Evolutionary conservation across 208 protist species (phyloP).

Genomic region (Trypanosoma cruzi): DNA sequence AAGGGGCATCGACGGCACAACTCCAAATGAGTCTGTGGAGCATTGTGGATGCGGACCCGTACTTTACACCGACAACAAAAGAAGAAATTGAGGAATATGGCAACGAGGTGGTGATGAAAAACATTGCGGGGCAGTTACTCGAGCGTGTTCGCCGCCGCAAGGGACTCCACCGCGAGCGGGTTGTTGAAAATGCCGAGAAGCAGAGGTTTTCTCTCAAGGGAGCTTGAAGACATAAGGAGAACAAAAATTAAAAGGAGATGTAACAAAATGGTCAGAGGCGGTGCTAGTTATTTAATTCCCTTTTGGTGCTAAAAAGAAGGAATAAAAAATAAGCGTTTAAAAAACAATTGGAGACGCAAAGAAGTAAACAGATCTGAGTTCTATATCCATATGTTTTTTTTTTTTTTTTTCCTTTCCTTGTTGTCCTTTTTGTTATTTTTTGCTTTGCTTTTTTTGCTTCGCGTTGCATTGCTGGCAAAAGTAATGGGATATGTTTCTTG

Average conservation of each 20-base stretch:
- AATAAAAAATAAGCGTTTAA: not conserved
- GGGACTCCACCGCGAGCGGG: constrained; percentile 78
- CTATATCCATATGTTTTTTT: not conserved
- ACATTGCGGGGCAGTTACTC: constrained; percentile 84
- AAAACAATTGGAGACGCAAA: not conserved
- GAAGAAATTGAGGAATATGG: constrained; percentile 97
- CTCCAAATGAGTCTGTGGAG: constrained; percentile 96
- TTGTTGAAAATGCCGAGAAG: constrained; percentile 89
- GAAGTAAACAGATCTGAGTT: not conserved
- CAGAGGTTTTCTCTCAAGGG: constrained; percentile 91
- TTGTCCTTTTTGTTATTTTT: not conserved
- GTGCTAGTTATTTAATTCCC: not conserved
- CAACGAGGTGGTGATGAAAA: constrained; percentile 86
- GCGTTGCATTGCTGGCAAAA: not conserved
- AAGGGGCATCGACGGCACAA: constrained; percentile 96
- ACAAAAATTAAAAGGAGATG: not conserved
- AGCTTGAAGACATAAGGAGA: constrained; percentile 13
- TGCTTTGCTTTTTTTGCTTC: not conserved
- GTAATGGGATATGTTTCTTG: not conserved
- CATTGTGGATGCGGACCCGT: constrained; percentile 95
- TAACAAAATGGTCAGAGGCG: not conserved
- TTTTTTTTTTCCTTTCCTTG: constrained; percentile 5
- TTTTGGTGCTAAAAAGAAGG: not conserved
- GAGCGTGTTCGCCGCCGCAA: constrained; percentile 89
- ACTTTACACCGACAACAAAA: constrained; percentile 96